Conservation (phyloP, 192 early-diverging fungal genomes). For the Coemansia sp. region DNA sequence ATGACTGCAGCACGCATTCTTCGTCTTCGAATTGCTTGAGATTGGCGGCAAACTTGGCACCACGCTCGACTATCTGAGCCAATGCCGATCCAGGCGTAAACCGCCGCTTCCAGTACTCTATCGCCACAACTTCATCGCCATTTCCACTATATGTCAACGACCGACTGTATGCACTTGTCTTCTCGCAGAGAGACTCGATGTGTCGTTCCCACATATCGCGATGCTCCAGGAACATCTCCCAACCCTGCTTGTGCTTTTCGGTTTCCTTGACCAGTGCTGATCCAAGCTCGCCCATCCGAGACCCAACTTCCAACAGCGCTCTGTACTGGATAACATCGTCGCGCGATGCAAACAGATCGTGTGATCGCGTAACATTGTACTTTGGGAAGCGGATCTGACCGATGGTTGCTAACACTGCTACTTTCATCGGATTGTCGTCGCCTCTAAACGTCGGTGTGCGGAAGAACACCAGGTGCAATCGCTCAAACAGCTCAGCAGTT, state of each 20-base stretch:
- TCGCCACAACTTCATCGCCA: conserved; percentile 6
- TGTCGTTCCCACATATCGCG: conserved; percentile 20
- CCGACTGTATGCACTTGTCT: background rate
- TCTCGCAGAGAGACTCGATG: conserved; percentile 7
- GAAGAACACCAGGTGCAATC: conserved; percentile 52
- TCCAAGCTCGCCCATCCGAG: conserved; percentile 31
- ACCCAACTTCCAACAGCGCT: conserved; percentile 20
- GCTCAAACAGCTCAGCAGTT: conserved; percentile 42
- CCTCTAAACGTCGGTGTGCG: conserved; percentile 24
- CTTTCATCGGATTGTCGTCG: conserved; percentile 38
- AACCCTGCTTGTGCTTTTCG: conserved; percentile 37
- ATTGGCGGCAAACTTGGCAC: conserved; percentile 53
- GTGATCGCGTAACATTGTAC: conserved; percentile 34
- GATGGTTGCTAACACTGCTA: conserved; percentile 27
- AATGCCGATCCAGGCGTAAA: conserved; percentile 60
- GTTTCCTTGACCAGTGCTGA: conserved; percentile 21
- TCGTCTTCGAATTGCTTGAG: conserved; percentile 60
- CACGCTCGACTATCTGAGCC: conserved; percentile 60
- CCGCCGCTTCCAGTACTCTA: conserved; percentile 47
- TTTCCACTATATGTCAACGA: background rate
- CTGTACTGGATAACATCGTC: conserved; percentile 43
- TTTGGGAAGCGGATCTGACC: conserved; percentile 42
- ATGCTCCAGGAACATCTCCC: conserved; percentile 29
- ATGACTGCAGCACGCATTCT: conserved; percentile 53
- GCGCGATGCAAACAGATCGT: conserved; percentile 36